These are phyloP conservation scores for Stephania japonica DNA, from an alignment of 164 flowering plant genomes.

Conservation along the genomic window DNA sequence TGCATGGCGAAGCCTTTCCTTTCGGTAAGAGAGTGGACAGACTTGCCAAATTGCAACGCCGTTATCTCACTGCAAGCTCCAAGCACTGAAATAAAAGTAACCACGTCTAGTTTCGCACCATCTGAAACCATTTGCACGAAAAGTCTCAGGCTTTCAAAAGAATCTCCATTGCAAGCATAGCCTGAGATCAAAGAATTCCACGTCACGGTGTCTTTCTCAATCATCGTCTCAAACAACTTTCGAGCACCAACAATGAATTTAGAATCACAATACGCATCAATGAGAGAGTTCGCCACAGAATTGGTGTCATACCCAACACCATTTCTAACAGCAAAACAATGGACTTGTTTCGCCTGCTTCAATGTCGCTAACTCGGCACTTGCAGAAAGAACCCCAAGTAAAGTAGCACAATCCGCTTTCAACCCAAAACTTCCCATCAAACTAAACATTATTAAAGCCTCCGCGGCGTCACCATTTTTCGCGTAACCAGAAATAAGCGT, in stretches of 20 bases:
- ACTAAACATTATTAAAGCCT: conserved; percentile 25
- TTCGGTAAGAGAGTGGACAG: conserved; percentile 19
- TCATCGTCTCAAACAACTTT: conserved; percentile 20
- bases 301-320: conserved; percentile 9
- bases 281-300: conserved; percentile 33
- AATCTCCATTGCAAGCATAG: conserved; percentile 16
- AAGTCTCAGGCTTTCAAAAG: conserved; percentile 18
- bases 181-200: conserved; percentile 27
- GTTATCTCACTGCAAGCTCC: conserved; percentile 25
- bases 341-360: conserved; percentile 32
- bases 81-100: conserved; percentile 18
- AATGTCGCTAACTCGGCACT: conserved; percentile 26
- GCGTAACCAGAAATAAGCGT: conserved; percentile 37
- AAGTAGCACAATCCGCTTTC: conserved; percentile 26
- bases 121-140: conserved; percentile 28
- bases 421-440: conserved; percentile 21
- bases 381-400: conserved; percentile 32
- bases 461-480: conserved; percentile 25
- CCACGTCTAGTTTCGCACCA: conserved; percentile 27
- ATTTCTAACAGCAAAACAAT: conserved; percentile 30
- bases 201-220: conserved; percentile 18
- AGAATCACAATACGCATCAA: conserved; percentile 34
- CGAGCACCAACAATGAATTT: conserved; percentile 18
- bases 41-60: conserved; percentile 23
- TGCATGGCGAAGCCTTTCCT: conserved; percentile 15